Conservation (phyloP, 345 rosid species). For the Cardamine chenopodiifolia region DNA sequence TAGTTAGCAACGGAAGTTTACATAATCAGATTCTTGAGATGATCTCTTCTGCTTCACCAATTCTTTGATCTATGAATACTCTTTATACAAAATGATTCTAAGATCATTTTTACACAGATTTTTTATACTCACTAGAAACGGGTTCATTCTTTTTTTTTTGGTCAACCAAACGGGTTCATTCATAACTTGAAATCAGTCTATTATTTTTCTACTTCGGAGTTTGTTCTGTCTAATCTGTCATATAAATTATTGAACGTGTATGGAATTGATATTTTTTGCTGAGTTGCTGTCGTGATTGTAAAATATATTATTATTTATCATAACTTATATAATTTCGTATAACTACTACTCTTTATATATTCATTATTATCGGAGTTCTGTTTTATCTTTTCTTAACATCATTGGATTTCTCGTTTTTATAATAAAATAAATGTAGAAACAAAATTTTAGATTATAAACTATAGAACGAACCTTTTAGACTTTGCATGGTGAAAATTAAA, state of each 20-base stretch:
- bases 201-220: neutral
- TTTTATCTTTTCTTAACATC: neutral
- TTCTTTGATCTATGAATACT: constrained; percentile 8
- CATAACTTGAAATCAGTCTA: neutral
- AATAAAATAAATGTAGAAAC: too few relatives aligned
- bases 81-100: neutral
- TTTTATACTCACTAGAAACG: neutral
- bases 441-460: too few relatives aligned
- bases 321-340: neutral
- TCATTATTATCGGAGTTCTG: neutral
- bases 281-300: neutral
- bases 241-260: neutral
- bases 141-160: too few relatives aligned
- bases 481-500: neutral
- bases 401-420: too few relatives aligned
- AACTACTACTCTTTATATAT: neutral
- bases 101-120: neutral
- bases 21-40: constrained; percentile 57
- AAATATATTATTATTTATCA: neutral
- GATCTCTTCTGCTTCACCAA: constrained; percentile 49
- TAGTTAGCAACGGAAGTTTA: constrained; percentile 61
- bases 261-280: neutral
- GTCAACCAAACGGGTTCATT: too few relatives aligned
- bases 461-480: neutral
- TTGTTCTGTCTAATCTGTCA: neutral